phyloP scores from a whole-genome alignment of 768 basidiomycete genomes.

The Boletus tomentosulus region DNA sequence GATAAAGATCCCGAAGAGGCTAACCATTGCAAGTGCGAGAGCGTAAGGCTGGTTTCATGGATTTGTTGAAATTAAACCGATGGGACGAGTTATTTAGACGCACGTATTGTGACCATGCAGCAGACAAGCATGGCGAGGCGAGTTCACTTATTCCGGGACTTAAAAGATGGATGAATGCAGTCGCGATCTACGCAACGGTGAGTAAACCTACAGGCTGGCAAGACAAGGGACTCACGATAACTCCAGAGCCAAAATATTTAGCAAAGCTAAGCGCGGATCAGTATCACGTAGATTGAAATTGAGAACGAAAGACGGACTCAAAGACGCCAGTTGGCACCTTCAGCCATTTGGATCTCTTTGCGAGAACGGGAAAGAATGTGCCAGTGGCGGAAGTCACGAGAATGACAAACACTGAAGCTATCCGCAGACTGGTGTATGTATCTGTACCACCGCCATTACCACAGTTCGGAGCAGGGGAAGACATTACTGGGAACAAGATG shows the following conservation, averaged over 20 bases:
- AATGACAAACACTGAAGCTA: constrained; percentile 75
- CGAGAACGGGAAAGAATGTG: constrained; percentile 69
- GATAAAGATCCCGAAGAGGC: constrained; percentile 82
- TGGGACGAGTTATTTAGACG: constrained; percentile 19
- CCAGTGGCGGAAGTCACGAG: constrained; percentile 55
- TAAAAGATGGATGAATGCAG: constrained; percentile 83
- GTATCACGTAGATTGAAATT: background rate
- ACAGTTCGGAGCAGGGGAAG: constrained; percentile 33
- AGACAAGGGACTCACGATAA: constrained; percentile 55
- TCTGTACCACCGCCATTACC: constrained; percentile 50
- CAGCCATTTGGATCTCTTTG: constrained; percentile 47
- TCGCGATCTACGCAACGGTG: constrained; percentile 60
- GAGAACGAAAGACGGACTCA: constrained; percentile 47
- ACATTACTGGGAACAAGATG: constrained; percentile 13
- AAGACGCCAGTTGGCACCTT: constrained; percentile 42
- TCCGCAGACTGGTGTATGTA: constrained; percentile 48
- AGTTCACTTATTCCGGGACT: constrained; percentile 72
- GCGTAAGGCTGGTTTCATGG: constrained; percentile 63
- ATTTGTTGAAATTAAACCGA: background rate
- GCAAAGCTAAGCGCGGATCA: constrained; percentile 52
- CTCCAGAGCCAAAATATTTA: constrained; percentile 89
- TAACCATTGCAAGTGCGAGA: constrained; percentile 73
- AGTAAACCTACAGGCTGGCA: background rate
- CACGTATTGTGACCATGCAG: constrained; percentile 74
- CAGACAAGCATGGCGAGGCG: constrained; percentile 60